Evolutionary conservation across 2,329 filamentous ascomycete genomes (phyloP).

Genomic region (Magnaporthiopsis rhizophila): DNA sequence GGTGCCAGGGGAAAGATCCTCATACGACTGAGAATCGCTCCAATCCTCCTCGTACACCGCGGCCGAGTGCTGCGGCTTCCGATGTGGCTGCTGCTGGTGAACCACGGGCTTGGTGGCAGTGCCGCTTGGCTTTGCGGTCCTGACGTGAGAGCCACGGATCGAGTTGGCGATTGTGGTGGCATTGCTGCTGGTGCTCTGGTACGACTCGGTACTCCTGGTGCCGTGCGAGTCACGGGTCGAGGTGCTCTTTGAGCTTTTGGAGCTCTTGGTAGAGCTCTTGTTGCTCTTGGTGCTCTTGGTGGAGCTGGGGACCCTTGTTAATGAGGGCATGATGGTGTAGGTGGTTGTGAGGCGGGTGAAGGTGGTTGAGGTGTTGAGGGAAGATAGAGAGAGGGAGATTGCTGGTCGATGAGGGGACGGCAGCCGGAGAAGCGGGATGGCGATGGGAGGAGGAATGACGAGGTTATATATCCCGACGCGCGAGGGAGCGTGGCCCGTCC

Average conservation of each 20-base stretch:
- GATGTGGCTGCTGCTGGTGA: background rate
- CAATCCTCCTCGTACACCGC: conserved; percentile 1
- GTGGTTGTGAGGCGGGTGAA: conserved; percentile 2
- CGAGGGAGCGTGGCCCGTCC: background rate
- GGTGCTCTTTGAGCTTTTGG: conserved; percentile 5
- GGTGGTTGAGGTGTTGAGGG: background rate
- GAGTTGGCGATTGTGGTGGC: conserved; percentile 10
- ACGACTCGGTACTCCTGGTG: conserved; percentile 11
- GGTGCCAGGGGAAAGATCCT: conserved; percentile 33
- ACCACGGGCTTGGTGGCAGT: background rate
- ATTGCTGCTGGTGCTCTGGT: conserved; percentile 10
- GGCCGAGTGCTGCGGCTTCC: background rate
- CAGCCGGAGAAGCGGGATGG: background rate
- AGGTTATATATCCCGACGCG: background rate
- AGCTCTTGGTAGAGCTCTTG: conserved; percentile 2
- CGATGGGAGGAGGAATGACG: background rate
- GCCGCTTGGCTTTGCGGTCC: conserved; percentile 1
- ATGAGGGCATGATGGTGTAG: conserved; percentile 12
- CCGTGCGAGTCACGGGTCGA: conserved; percentile 6
- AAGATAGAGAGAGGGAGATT: too few relatives aligned
- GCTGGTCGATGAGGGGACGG: background rate
- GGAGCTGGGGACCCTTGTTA: conserved; percentile 4
- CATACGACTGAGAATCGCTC: conserved; percentile 11
- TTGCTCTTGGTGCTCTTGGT: background rate
- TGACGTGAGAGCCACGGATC: conserved; percentile 6